Base-by-base conservation (phyloP, 306 rosid species). In the Aeschynomene evenia region DNA sequence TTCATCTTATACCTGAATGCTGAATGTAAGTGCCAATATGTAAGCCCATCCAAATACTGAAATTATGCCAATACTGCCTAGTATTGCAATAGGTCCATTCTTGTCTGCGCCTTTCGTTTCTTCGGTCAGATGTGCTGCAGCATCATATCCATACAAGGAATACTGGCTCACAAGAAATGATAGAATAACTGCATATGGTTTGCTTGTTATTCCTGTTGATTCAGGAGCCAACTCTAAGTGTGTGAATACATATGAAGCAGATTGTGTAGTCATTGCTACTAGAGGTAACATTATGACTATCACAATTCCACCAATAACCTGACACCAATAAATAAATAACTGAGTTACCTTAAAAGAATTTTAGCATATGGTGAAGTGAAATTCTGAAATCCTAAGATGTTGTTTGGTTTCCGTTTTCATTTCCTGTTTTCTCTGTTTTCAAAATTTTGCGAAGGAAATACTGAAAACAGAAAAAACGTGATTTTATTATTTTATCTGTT, bases 51-150 rank as follows among this genome's bases (percentile, higher is more conserved):
- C 96, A 63, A 91, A 91, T 4, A 88, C 54, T 13, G 96, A 80
- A 74, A 91, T 88, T 50, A 91, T 88, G 15, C 85, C 97, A 21
- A 91, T 82, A 77, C 93, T 91, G 6, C 91, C 82, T 11, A 88
- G 79, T 80, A 91, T 91, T 45, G 96, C 96, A 55, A 80, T 88
- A 5, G 96, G 97, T 43, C 97, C 96, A 64, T 88, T 91, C 83
- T 80, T 91, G 72, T 88, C 97, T 13, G 97, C 96, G 19, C 91
- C 93, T 85, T 75, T 91, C 48, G 97, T 88, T 85, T 91, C 97
- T 79, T 91, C 93, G 4, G 97, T 91, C 49, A 91, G 49, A 85
- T 91, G 97, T 33, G 96, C 97, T 52, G 97, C 96, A 23, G 97
- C 96, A 83, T 91, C 97, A 60, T 91, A 91, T 74, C 97, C 97